Evolutionary conservation across 2,329 filamentous ascomycete genomes (phyloP).

Genomic region (Pezicula neosporulosa): DNA sequence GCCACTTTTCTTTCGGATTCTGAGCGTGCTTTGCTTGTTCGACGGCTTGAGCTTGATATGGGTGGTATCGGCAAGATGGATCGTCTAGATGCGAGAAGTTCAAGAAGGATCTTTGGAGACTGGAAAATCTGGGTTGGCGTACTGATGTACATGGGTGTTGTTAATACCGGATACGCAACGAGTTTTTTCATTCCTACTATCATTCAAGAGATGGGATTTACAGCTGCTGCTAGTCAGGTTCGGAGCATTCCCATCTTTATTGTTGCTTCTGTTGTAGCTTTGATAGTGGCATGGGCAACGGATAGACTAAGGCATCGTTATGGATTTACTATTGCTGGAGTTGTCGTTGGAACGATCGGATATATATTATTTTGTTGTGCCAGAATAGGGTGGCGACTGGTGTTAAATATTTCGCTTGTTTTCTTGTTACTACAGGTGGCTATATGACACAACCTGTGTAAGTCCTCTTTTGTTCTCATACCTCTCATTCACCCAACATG

Average conservation of each 20-base stretch:
- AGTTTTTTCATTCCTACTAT: conserved; percentile 40
- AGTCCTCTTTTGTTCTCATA: not conserved
- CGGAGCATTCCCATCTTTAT: conserved; percentile 35
- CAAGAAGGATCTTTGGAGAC: conserved; percentile 38
- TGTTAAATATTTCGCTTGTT: conserved; percentile 33
- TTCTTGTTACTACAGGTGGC: conserved; percentile 32
- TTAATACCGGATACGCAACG: conserved; percentile 37
- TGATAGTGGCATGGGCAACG: conserved; percentile 29
- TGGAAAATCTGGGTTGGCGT: conserved; percentile 39
- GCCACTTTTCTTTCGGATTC: conserved; percentile 37
- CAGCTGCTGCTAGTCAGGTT: conserved; percentile 30
- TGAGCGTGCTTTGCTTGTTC: conserved; percentile 27
- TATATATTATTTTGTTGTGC: conserved; percentile 34
- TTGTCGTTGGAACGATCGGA: conserved; percentile 7
- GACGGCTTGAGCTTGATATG: conserved; percentile 17
- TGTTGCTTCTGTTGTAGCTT: conserved; percentile 26
- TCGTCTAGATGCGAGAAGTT: conserved; percentile 28
- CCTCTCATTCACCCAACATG: not conserved
- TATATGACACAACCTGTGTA: conserved; percentile 30
- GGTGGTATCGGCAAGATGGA: conserved; percentile 20
- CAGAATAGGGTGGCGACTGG: conserved; percentile 41
- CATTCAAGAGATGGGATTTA: conserved; percentile 34
- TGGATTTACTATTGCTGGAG: conserved; percentile 29
- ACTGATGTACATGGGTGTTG: conserved; percentile 59
- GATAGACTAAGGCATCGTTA: conserved; percentile 32